Evolutionary conservation across 148 eudicot genomes (phyloP).

Genomic region (Fagopyrum esculentum): DNA sequence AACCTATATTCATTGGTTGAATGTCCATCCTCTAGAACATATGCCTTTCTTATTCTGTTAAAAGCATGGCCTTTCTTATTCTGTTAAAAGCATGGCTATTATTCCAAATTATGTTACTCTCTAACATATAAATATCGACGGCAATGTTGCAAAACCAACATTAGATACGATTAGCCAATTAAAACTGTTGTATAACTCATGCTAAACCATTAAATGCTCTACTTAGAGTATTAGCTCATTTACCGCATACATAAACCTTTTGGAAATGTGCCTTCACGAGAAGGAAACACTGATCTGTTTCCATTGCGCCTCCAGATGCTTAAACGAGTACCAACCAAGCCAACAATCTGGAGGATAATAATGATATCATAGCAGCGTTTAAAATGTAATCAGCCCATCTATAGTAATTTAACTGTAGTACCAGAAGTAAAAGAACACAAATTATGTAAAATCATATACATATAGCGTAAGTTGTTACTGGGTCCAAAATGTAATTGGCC

Average conservation of each 20-base stretch:
- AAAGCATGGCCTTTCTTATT: background rate
- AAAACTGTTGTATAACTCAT: background rate
- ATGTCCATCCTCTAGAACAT: background rate
- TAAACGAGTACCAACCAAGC: constrained; percentile 69
- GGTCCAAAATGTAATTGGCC: background rate
- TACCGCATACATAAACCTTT: constrained; percentile 78
- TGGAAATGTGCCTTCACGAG: constrained; percentile 57
- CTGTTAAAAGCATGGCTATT: background rate
- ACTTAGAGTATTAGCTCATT: constrained; percentile 4
- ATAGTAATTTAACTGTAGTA: background rate
- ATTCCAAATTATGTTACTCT: background rate
- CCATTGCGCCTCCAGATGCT: constrained; percentile 72
- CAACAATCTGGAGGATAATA: constrained; percentile 52
- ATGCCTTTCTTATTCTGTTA: background rate
- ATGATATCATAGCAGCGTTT: background rate
- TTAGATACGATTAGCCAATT: background rate
- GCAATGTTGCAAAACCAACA: background rate
- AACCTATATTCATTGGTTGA: background rate
- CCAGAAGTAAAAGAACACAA: background rate
- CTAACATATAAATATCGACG: background rate
- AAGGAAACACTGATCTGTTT: constrained; percentile 50
- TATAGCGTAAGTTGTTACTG: background rate
- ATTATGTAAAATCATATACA: background rate
- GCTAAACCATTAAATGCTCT: background rate
- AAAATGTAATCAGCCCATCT: background rate